Evolutionary conservation across 2,329 filamentous ascomycete species (phyloP).

Genomic region (Hymenotorrendiella dingleyae): DNA sequence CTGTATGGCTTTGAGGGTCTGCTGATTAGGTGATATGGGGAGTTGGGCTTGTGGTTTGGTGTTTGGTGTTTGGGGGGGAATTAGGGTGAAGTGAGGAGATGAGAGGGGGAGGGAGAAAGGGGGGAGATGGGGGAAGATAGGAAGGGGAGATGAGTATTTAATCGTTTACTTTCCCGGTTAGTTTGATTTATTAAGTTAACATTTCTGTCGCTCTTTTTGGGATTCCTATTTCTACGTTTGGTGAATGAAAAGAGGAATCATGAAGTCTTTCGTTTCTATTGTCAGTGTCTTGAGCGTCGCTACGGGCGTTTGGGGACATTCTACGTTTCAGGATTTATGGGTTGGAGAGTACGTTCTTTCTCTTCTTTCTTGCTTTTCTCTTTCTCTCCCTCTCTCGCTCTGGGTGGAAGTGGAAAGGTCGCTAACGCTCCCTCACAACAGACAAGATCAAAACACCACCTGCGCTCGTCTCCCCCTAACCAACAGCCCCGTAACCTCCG

Average conservation of each 20-base stretch:
- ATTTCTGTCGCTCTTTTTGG: not conserved
- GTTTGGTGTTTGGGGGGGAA: too few species aligned
- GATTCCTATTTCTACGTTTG: constrained; percentile 7
- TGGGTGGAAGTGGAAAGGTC: not conserved
- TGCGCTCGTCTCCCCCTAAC: constrained; percentile 44
- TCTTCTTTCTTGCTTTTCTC: not conserved
- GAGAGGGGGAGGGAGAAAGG: too few species aligned
- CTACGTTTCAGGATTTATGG: constrained; percentile 33
- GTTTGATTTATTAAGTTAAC: not conserved
- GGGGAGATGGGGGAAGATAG: too few species aligned
- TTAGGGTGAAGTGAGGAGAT: too few species aligned
- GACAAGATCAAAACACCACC: constrained; percentile 37
- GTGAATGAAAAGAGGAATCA: constrained; percentile 4
- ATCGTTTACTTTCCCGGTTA: too few species aligned
- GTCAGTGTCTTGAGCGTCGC: constrained; percentile 24
- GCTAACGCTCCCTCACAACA: too few species aligned
- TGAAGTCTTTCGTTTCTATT: constrained; percentile 13
- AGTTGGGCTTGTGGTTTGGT: too few species aligned
- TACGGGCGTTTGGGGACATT: constrained; percentile 38
- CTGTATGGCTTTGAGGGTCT: too few species aligned
- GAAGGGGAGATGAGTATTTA: too few species aligned
- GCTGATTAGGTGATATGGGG: too few species aligned
- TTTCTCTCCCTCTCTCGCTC: not conserved
- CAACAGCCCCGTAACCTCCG: constrained; percentile 47
- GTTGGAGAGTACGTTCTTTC: constrained; percentile 40